Evolutionary conservation across 805 yeast species (phyloP), one percentile per base, ranked within the genome.

Genomic region (Kodamaea kaohsiungensis): DNA sequence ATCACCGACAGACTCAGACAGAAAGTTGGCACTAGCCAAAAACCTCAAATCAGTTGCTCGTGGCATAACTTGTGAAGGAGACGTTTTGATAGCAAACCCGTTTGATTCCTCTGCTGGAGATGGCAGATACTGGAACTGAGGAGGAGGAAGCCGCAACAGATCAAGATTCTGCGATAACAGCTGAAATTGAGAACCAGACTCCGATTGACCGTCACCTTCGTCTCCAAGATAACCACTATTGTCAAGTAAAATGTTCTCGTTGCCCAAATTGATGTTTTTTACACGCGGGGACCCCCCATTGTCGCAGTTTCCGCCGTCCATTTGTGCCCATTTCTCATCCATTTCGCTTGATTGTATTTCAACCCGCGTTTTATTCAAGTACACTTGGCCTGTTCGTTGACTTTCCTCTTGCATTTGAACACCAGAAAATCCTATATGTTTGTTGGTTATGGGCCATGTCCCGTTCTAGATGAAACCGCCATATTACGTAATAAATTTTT

Each of bases 21-120:
- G 72, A 59, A 76, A 76, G 59, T 76, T 76, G 46, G 76, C 71
- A 52, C 77, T 72, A 13, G 70, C 68, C 17, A 75, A 61, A 45
- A 60, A 63, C 3, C 66, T 55, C n/a, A 73, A 55, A 58, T 69
- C 72, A 12, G 65, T 59, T n/a, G 59, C 43, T 12, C 47, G 37
- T 13, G 51, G 30, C 43, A 51, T 37, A 8, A 35, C 19, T 39
- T 37, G 39, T 13, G 18, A 19, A 27, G 53, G 43, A 9, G 49
- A 25, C 15, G 39, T 13, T 2, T 38, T 35, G 16, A 3, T 27
- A 7, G 18, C 19, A 16, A 18, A 35, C 33, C 16, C 12, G 22
- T 25, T 27, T 18, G 22, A 16, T 25, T 15, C 40, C 22, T 33
- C 35, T 12, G 49, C 25, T 15, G 49, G 42, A 13, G 25, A 30